These are phyloP conservation scores for Volvox carteri DNA, from an alignment of 163 green algal genomes.

Conservation along the genomic window DNA sequence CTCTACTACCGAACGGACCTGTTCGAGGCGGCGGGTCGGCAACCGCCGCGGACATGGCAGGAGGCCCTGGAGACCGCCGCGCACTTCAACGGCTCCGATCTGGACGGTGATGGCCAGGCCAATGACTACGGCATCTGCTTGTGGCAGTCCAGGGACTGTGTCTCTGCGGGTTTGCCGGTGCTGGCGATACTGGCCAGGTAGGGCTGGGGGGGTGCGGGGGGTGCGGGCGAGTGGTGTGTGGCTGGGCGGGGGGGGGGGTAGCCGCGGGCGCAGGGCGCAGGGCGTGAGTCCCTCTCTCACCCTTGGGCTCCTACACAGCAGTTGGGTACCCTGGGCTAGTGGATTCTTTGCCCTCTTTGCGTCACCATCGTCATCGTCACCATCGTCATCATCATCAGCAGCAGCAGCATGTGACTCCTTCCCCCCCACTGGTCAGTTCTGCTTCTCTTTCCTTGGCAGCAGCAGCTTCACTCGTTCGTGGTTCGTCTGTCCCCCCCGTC, in stretches of 20 bases:
- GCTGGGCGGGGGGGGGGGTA: background rate
- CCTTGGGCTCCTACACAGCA: background rate
- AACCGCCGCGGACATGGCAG: conserved; percentile 7
- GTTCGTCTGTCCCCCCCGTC: no score
- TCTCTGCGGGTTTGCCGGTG: background rate
- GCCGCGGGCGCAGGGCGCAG: background rate
- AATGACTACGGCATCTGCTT: conserved; percentile 36
- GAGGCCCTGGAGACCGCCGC: background rate
- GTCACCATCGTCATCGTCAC: no score
- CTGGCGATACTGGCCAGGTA: background rate
- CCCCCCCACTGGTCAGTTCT: no score
- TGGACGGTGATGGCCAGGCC: background rate
- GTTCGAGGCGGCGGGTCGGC: background rate
- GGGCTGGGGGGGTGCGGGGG: background rate
- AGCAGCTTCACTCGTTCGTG: no score
- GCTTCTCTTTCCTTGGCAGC: no score
- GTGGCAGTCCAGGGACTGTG: background rate
- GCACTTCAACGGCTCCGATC: conserved; percentile 22
- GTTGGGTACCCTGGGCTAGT: background rate
- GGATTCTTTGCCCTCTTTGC: background rate
- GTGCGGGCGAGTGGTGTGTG: background rate
- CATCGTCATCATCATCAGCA: no score
- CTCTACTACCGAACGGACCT: conserved; percentile 31
- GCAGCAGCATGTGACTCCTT: no score
- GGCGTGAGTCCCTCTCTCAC: background rate